phyloP scores from a whole-genome alignment of 306 rosid genomes.

The Quercus parvula region DNA sequence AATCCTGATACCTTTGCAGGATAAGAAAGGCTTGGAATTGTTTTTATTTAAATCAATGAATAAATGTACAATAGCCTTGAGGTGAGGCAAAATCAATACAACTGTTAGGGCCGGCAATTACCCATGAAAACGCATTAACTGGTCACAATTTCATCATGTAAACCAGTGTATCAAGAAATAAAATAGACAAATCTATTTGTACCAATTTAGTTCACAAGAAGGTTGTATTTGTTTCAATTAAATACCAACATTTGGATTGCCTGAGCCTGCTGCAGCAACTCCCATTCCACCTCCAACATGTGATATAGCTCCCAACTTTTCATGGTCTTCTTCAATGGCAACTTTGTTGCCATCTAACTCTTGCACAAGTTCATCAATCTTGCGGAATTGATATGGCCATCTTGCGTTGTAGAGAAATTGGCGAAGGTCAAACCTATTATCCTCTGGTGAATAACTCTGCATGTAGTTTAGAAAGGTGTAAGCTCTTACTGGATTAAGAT shows the following conservation, averaged over 20 bases:
- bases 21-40: not conserved
- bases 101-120: not conserved
- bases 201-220: not conserved
- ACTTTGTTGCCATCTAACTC: slow-evolving; percentile 54
- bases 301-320: slow-evolving; percentile 32
- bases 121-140: not conserved
- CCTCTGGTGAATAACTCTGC: slow-evolving; percentile 98
- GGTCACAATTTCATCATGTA: not conserved
- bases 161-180: not conserved
- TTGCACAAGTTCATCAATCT: slow-evolving; percentile 75
- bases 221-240: slow-evolving; percentile 8
- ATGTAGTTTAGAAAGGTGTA: not conserved
- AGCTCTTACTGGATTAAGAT: not conserved
- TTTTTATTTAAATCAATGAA: not conserved
- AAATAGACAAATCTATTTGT: not conserved
- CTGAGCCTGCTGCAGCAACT: slow-evolving; percentile 91
- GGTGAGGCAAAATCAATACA: not conserved
- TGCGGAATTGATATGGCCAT: slow-evolving; percentile 89
- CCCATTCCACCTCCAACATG: slow-evolving; percentile 77
- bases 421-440: slow-evolving; percentile 86
- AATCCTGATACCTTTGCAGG: too few relatives aligned
- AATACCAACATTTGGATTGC: slow-evolving; percentile 83
- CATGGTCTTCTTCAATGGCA: slow-evolving; percentile 40
- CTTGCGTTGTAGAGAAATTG: slow-evolving; percentile 82
- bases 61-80: not conserved